phyloP scores from a whole-genome alignment of 495 filamentous ascomycete species.

The Hyaloscypha hepaticicola region DNA sequence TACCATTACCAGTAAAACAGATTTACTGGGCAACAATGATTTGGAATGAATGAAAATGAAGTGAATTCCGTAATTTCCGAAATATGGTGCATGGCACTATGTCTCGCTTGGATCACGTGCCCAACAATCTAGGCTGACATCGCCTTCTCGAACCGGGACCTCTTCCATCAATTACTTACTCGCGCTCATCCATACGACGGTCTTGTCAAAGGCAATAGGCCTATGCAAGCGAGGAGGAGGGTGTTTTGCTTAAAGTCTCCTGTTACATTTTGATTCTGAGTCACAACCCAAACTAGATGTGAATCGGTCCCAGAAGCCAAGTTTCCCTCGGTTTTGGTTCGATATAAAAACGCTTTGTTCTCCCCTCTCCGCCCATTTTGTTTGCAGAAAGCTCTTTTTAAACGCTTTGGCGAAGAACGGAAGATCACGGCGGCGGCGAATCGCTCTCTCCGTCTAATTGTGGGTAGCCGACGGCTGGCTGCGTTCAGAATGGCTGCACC shows the following conservation, averaged over 20 bases:
- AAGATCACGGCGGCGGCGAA: too few relatives aligned
- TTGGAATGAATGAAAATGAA: neutral
- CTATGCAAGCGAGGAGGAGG: neutral
- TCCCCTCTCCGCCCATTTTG: too few relatives aligned
- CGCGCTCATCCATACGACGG: neutral
- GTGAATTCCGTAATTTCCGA: neutral
- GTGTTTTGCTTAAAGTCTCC: neutral
- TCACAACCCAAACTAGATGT: neutral
- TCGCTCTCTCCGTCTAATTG: neutral
- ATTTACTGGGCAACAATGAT: neutral
- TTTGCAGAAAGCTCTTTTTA: too few relatives aligned
- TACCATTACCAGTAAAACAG: neutral
- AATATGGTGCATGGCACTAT: neutral
- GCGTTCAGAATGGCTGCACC: neutral
- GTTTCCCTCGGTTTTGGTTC: too few relatives aligned
- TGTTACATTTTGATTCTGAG: too few relatives aligned
- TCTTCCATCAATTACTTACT: neutral
- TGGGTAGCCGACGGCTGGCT: neutral
- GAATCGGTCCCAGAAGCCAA: too few relatives aligned
- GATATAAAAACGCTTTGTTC: too few relatives aligned
- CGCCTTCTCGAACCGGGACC: neutral
- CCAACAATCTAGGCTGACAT: neutral
- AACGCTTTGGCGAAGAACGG: too few relatives aligned
- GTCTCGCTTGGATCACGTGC: neutral
- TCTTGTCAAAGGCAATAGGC: neutral